A percentile compares a stretch with the other conserved stretches of the same genome.
Evolutionary conservation across 441 rosid species (phyloP).

Genomic region (Aleurites moluccanus): DNA sequence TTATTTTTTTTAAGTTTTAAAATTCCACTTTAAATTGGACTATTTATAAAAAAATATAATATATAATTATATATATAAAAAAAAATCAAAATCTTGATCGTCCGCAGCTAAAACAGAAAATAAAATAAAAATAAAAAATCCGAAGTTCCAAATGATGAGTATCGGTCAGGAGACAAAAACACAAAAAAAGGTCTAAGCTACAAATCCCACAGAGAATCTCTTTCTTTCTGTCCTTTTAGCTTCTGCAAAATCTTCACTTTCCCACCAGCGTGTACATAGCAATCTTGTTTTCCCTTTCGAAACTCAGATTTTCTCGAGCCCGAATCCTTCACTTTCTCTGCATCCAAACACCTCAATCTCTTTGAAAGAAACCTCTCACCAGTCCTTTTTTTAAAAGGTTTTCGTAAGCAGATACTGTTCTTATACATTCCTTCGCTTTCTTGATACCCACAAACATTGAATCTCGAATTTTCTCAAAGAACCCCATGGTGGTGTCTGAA

Average conservation of each 20-base stretch:
- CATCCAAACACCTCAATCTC: constrained; percentile 17
- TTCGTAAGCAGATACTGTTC: not conserved
- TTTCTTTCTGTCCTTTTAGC: not conserved
- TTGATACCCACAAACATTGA: not conserved
- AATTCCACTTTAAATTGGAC: no score
- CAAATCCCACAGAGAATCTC: not conserved
- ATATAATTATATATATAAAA: no score
- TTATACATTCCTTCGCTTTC: not conserved
- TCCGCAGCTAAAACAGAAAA: not conserved
- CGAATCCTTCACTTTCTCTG: constrained; percentile 11
- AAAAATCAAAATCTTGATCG: no score
- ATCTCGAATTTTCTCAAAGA: not conserved
- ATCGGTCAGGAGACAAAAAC: no score
- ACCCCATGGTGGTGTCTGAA: not conserved
- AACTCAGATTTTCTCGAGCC: not conserved
- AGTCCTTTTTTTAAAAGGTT: not conserved
- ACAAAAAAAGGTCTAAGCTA: not conserved
- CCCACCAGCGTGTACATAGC: not conserved
- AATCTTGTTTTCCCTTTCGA: not conserved
- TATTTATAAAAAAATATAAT: no score
- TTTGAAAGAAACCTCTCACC: not conserved
- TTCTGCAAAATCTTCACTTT: not conserved
- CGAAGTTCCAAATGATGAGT: no score
- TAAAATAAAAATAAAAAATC: not conserved
- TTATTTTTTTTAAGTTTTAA: no score